A percentile compares a stretch with the other conserved stretches of the same genome.
Evolutionary conservation across 805 yeast species (phyloP).

Genomic region (Candida ponderosae): DNA sequence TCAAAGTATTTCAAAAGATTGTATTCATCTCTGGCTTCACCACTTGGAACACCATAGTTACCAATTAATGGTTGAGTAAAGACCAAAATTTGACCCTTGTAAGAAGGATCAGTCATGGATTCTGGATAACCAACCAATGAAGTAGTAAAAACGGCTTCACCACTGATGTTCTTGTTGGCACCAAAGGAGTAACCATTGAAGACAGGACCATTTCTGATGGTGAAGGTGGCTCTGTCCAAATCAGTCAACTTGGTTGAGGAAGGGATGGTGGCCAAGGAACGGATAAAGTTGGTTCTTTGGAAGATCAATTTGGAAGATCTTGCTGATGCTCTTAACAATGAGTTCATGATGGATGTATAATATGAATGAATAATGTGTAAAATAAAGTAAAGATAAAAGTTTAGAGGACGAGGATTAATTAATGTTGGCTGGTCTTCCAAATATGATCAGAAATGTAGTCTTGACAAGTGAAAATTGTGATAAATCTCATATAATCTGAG

Average conservation of each 20-base stretch:
- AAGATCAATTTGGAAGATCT: conserved; percentile 15
- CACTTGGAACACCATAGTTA: conserved; percentile 95
- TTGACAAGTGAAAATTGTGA: conserved; percentile 30
- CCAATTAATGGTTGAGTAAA: conserved; percentile 97
- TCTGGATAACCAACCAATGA: conserved; percentile 98
- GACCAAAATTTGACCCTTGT: conserved; percentile 92
- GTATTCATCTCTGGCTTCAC: conserved; percentile 70
- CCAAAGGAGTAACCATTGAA: conserved; percentile 94
- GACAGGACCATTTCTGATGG: conserved; percentile 88
- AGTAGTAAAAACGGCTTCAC: conserved; percentile 97
- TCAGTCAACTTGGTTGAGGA: conserved; percentile 18
- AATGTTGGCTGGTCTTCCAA: conserved; percentile 41
- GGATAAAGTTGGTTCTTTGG: conserved; percentile 19
- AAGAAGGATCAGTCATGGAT: conserved; percentile 98
- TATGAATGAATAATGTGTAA: too few relatives aligned
- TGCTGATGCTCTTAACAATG: conserved; percentile 14
- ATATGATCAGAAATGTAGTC: conserved; percentile 44
- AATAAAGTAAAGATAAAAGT: too few relatives aligned
- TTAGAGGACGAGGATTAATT: conserved; percentile 6
- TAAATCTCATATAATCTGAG: conserved; percentile 17
- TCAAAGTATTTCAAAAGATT: conserved; percentile 87
- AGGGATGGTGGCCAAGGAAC: conserved; percentile 17
- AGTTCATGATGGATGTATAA: conserved; percentile 8
- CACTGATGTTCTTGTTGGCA: conserved; percentile 84
- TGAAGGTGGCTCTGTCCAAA: conserved; percentile 79